Evolutionary conservation across 106 monocot species (phyloP).

Genomic region (Narthecium ossifragum): DNA sequence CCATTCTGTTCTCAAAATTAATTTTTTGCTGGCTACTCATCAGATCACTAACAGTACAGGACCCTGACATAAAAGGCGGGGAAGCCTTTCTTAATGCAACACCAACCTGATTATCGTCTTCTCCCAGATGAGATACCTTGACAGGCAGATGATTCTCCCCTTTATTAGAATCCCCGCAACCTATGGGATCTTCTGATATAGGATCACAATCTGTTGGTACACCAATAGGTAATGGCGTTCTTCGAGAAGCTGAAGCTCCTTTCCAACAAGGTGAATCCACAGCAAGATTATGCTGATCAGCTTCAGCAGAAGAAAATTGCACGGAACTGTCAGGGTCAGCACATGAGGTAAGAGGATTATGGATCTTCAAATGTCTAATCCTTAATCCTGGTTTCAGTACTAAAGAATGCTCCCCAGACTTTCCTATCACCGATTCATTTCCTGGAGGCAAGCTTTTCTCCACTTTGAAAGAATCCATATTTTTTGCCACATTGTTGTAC

Average conservation of each 20-base stretch:
- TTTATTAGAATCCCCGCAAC: constrained; percentile 12
- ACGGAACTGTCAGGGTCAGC: constrained; percentile 11
- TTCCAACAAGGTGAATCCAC: constrained; percentile 81
- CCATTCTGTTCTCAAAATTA: constrained; percentile 1
- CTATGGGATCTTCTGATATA: constrained; percentile 1
- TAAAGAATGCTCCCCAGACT: background rate
- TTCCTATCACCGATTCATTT: background rate
- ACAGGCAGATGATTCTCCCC: constrained; percentile 6
- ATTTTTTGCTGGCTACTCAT: constrained; percentile 5
- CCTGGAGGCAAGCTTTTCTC: constrained; percentile 4
- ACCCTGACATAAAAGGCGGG: background rate
- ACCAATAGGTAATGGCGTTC: constrained; percentile 19
- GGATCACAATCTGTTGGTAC: constrained; percentile 5
- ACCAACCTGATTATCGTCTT: too few species aligned
- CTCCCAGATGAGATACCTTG: too few species aligned
- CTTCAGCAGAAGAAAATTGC: constrained; percentile 22
- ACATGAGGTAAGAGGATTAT: too few species aligned
- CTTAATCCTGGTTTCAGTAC: constrained; percentile 10
- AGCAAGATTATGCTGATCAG: constrained; percentile 38
- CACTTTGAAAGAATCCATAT: background rate
- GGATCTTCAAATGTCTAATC: constrained; percentile 7
- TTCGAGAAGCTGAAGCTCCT: constrained; percentile 29
- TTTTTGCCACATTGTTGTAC: constrained; percentile 1
- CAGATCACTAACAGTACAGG: constrained; percentile 5
- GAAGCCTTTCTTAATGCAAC: too few species aligned